Evolutionary conservation across 2,329 filamentous ascomycete genomes (phyloP), one percentile per base, ranked within the genome.

Genomic region (Dissoconium aciculare): DNA sequence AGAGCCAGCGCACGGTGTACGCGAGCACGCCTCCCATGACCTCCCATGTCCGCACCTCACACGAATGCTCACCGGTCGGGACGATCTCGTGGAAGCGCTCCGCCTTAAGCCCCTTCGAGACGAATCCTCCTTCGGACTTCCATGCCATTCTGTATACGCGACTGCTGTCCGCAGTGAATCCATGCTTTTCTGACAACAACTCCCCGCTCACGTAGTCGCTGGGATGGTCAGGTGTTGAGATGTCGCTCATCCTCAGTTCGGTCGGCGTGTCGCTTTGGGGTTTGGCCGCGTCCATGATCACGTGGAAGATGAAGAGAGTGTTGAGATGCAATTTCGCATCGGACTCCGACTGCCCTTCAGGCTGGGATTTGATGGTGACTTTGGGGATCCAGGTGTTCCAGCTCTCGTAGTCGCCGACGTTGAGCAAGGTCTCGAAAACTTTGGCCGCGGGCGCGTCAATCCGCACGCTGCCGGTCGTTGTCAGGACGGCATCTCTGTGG

Each of bases 331-430:
- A 37, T 21, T 24, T 41, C 33, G 15, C 31, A 8, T 14, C 10
- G 3, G 24, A 16, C 16, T 30, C 30, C 6, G 13, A 29, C 17
- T 27, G 15, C 10, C 33, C 37, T 11, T 34, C 28, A 9, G 27
- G 16, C 23, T 44, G 37, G 30, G 28, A 25, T 11, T 34, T 16
- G 16, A 63, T 56, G 4, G 50, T 56, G 5, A 58, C 58, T 26
- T 49, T 51, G 1, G 59, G 59, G 2, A 57, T 43, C 39, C 60
- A 63, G 2, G 43, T 45, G 33, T 62, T 63, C 60, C 60, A 63
- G 27, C 47, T 36, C 11, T 52, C 49, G 52, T 57, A 63, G 29
- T 57, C 57, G 16, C 57, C 54, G 17, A 54, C 57, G 38, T 61
- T 45, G 24, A 54, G 52, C 4, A 62, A 42, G 6, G 47, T 46